Conservation (phyloP, 2,329 filamentous ascomycete species). For the Pezicula neosporulosa region DNA sequence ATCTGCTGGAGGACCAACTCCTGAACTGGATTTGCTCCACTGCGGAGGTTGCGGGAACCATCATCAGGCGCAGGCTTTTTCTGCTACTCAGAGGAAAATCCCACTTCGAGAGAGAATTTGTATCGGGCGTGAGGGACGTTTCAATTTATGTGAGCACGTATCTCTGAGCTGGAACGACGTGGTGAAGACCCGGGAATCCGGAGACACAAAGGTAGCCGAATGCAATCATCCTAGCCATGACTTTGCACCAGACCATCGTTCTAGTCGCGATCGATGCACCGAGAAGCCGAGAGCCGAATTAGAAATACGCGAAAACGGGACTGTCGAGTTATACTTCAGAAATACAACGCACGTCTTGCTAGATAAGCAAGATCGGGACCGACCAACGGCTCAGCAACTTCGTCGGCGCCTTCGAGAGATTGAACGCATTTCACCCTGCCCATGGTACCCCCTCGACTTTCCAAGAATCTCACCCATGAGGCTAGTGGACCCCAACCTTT, state of each 20-base stretch:
- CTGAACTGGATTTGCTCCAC: background rate
- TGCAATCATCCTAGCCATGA: background rate
- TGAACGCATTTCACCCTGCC: background rate
- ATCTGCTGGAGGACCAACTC: background rate
- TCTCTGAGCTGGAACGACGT: background rate
- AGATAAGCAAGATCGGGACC: background rate
- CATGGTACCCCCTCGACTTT: background rate
- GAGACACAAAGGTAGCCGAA: background rate
- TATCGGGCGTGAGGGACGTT: background rate
- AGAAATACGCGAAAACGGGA: background rate
- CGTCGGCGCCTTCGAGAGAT: background rate
- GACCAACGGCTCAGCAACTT: background rate
- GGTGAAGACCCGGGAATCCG: background rate
- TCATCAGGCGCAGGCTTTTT: background rate
- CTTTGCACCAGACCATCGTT: background rate
- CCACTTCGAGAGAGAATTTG: background rate
- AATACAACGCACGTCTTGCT: background rate
- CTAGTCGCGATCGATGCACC: background rate
- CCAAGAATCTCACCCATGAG: background rate
- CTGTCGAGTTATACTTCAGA: background rate
- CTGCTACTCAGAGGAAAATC: background rate
- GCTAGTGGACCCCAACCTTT: background rate
- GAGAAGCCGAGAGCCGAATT: background rate
- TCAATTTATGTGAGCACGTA: background rate
- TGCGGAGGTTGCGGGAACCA: background rate